Evolutionary conservation across 1,139 yeast species (phyloP), one percentile per base, ranked within the genome.

Genomic region (Pneumocystis wakefieldiae): DNA sequence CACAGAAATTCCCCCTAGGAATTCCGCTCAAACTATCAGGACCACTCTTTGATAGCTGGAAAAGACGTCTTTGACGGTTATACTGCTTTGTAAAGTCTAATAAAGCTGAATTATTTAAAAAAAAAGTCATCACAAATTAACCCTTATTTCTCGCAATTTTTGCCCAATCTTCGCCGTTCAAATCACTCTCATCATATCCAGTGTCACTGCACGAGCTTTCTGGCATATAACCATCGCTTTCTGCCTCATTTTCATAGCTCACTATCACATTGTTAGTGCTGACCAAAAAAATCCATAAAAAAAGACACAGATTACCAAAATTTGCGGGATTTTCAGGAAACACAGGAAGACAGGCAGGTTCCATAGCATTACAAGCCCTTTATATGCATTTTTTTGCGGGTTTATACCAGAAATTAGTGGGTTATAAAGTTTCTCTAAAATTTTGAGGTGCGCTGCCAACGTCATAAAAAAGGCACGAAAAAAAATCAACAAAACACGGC

Each of bases 11-110:
- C 55, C 62, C 48, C 28, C 66, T 17, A 53, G 59, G 48, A 42
- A 60, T 3, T 3, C 24, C 2, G 42, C 36, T 14, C 28, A 28
- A 17, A 57, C 8, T 15, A 15, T n/a, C 19, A 24, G 17, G 10
- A 19, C 35, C 38, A 42, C 48, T 28, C 59, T 61, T 38, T 55
- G 62, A 32, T 7, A 29, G 29, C 32, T 59, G 6, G 2, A 59
- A 19, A 59, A 63, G 14, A 36, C 61, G 62, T 42, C 59, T 61
- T 29, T 63, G 62, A 3, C 65, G 62, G 8, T 64, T 64, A 39
- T 63, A 64, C 35, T 62, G 60, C 58, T 64, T 64, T 29, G 66
- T 63, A 32, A 64, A 64, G 15, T 24, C 55, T 48, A 32, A 32
- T 24, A n/a, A 24, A 24, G 4, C 12, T n/a, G 10, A 24, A 48